phyloP scores from a whole-genome alignment of 2,329 filamentous ascomycete species.

The Pestalotiopsis sp. region DNA sequence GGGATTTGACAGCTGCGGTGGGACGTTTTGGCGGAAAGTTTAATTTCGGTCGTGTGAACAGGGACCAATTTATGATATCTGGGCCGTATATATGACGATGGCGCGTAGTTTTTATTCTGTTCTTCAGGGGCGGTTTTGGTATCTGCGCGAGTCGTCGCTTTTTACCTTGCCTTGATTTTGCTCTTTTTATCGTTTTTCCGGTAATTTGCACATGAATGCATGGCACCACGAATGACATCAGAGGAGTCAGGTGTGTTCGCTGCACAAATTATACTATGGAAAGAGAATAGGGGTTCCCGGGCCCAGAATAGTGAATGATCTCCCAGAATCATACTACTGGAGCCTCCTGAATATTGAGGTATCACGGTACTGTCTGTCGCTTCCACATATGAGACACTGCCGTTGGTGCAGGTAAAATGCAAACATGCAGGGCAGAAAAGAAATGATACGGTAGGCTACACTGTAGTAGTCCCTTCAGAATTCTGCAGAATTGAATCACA shows the following conservation, averaged over 20 bases:
- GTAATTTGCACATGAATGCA: background rate
- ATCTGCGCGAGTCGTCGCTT: background rate
- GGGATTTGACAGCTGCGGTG: too few species aligned
- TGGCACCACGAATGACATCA: background rate
- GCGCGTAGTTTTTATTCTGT: background rate
- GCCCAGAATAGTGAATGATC: background rate
- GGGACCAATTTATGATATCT: background rate
- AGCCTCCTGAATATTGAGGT: too few species aligned
- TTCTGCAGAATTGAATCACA: background rate
- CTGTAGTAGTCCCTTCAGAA: background rate
- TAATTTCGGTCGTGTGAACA: background rate
- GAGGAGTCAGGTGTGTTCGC: background rate
- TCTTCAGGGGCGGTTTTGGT: background rate
- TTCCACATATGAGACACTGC: too few species aligned
- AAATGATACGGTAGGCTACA: background rate
- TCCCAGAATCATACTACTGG: background rate
- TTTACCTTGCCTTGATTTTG: background rate
- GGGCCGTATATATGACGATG: background rate
- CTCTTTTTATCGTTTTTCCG: background rate
- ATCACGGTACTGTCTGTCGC: too few species aligned
- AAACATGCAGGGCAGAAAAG: background rate
- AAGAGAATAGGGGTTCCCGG: background rate
- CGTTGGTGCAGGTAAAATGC: background rate
- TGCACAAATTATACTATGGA: background rate
- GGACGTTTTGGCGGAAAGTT: background rate